phyloP scores from a whole-genome alignment of 371 early-diverging fungal genomes.

The Funneliformis caledonium region DNA sequence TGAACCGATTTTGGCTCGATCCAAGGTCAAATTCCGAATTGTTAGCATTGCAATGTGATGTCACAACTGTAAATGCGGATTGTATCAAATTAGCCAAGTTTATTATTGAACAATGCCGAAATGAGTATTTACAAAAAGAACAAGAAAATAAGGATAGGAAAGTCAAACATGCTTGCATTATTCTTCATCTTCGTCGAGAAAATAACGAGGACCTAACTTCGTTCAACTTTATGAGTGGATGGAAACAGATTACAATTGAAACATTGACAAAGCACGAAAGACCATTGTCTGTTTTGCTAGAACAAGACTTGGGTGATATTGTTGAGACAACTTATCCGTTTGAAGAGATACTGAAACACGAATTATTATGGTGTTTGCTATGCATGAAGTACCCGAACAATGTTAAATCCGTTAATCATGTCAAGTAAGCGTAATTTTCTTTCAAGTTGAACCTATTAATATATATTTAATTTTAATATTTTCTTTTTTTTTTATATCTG shows the following conservation, averaged over 20 bases:
- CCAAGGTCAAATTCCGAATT: neutral
- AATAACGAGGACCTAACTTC: neutral
- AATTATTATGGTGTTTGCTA: constrained; percentile 40
- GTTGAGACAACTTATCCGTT: constrained; percentile 38
- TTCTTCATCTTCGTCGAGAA: constrained; percentile 37
- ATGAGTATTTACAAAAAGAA: constrained; percentile 22
- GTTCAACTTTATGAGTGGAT: constrained; percentile 40
- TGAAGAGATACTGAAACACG: constrained; percentile 39
- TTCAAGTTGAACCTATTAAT: neutral
- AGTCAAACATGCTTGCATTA: constrained; percentile 38
- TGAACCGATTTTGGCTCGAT: constrained; percentile 40
- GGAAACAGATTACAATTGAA: constrained; percentile 41
- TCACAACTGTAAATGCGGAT: constrained; percentile 25
- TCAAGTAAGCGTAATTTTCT: constrained; percentile 25
- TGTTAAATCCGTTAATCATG: constrained; percentile 23
- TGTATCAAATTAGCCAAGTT: constrained; percentile 42
- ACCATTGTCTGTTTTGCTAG: constrained; percentile 34
- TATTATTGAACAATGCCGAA: constrained; percentile 37
- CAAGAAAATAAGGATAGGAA: neutral
- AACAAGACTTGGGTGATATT: constrained; percentile 13
- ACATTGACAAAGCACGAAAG: constrained; percentile 14
- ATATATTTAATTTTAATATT: neutral
- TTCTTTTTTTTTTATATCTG: too few relatives aligned
- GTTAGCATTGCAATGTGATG: constrained; percentile 38
- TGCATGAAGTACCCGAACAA: constrained; percentile 39